These are phyloP conservation scores for Yamadazyma diddensiae DNA, from an alignment of 1,139 yeast genomes.

Conservation along the genomic window DNA sequence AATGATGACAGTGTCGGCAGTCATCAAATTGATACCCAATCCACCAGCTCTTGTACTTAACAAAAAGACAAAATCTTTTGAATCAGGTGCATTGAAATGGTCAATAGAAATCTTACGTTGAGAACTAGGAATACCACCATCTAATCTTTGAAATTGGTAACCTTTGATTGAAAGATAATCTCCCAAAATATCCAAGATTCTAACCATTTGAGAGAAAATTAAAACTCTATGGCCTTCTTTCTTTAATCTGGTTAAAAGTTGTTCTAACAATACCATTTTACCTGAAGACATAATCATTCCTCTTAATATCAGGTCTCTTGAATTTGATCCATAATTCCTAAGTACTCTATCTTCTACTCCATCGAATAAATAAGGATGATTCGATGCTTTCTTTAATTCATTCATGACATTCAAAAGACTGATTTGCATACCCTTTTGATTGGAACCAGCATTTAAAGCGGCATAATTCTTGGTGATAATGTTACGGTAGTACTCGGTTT, in stretches of 20 bases:
- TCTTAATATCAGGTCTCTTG: conserved; percentile 77
- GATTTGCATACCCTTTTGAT: conserved; percentile 64
- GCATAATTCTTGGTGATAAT: conserved; percentile 87
- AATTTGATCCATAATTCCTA: conserved; percentile 52
- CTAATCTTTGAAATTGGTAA: conserved; percentile 86
- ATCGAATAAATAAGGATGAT: conserved; percentile 94
- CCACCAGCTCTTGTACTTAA: conserved; percentile 98
- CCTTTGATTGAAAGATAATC: conserved; percentile 91
- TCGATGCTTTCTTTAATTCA: conserved; percentile 93
- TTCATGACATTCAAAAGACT: conserved; percentile 90
- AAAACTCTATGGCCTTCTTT: conserved; percentile 96
- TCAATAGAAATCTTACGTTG: conserved; percentile 94
- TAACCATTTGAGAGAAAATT: conserved; percentile 95
- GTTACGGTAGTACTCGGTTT: conserved; percentile 92
- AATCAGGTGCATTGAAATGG: conserved; percentile 92
- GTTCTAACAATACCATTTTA: conserved; percentile 93
- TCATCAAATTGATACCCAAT: conserved; percentile 94
- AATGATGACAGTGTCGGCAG: conserved; percentile 96
- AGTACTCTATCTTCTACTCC: conserved; percentile 87
- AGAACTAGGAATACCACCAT: conserved; percentile 94
- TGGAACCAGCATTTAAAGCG: conserved; percentile 81
- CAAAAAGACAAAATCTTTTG: conserved; percentile 87
- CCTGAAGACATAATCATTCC: conserved; percentile 98
- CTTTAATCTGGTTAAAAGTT: conserved; percentile 74
- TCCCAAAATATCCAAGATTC: conserved; percentile 92